Evolutionary conservation across 805 yeast species (phyloP).

Genomic region (Pichia exigua): DNA sequence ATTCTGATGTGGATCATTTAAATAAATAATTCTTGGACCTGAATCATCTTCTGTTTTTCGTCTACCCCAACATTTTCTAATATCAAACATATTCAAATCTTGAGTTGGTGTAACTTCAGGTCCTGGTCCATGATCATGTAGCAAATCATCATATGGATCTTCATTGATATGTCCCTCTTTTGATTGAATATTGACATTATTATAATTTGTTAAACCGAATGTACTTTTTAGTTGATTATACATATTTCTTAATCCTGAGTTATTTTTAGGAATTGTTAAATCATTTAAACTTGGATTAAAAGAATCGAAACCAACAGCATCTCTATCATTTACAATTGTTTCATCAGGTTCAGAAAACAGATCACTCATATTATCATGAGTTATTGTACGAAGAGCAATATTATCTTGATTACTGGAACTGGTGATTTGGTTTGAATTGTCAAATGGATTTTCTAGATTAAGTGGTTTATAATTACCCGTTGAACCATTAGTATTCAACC

Average conservation of each 20-base stretch:
- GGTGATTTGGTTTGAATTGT: background rate
- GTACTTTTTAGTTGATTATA: conserved; percentile 23
- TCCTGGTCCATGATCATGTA: conserved; percentile 20
- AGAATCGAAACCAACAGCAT: background rate
- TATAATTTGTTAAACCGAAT: conserved; percentile 22
- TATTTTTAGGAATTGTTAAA: conserved; percentile 7
- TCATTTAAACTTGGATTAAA: conserved; percentile 5
- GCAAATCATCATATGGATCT: conserved; percentile 19
- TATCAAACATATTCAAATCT: conserved; percentile 22
- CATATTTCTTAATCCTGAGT: conserved; percentile 23
- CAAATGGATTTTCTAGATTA: conserved; percentile 3
- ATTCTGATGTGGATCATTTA: conserved; percentile 58
- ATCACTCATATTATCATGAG: conserved; percentile 3
- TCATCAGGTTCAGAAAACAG: conserved; percentile 11
- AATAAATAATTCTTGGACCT: conserved; percentile 57
- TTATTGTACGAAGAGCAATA: background rate
- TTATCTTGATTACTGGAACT: background rate
- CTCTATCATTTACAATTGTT: conserved; percentile 9
- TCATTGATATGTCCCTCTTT: background rate
- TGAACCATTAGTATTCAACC: background rate
- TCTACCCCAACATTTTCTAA: conserved; percentile 21
- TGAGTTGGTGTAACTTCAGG: conserved; percentile 18
- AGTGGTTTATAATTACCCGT: background rate
- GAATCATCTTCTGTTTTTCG: conserved; percentile 15
- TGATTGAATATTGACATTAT: conserved; percentile 14